phyloP scores from a whole-genome alignment of 306 rosid species.

The Citrullus colocynthis region DNA sequence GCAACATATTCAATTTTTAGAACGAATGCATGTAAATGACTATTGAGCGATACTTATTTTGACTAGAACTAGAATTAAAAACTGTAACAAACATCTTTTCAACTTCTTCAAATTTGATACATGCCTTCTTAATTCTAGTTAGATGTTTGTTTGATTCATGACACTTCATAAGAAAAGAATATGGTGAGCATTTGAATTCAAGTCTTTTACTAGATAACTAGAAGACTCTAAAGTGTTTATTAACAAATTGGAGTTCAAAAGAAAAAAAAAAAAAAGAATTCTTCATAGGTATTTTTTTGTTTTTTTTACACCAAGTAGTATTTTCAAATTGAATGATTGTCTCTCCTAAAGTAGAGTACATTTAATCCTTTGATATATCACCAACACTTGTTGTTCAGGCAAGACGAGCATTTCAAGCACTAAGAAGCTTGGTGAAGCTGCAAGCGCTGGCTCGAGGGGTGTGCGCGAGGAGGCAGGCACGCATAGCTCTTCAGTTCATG shows the following conservation, averaged over 20 bases:
- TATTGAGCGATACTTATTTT: too few species aligned
- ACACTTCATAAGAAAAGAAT: neutral
- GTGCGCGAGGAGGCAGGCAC: conserved; percentile 47
- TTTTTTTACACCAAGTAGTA: neutral
- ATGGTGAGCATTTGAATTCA: neutral
- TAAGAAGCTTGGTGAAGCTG: conserved; percentile 65
- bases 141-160: neutral
- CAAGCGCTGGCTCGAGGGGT: conserved; percentile 82
- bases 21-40: too few species aligned
- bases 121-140: neutral
- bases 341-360: neutral
- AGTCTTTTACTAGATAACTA: neutral
- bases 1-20: too few species aligned
- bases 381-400: conserved; percentile 34
- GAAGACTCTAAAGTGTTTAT: neutral
- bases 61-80: too few species aligned
- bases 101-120: neutral
- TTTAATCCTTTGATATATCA: neutral
- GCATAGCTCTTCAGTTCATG: conserved; percentile 71
- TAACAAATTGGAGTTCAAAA: neutral
- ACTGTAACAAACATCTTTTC: too few species aligned
- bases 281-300: too few species aligned
- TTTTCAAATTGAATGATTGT: neutral
- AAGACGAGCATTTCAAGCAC: conserved; percentile 52
- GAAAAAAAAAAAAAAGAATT: too few species aligned